phyloP scores from a whole-genome alignment of 306 rosid species.

The Ochetophila trinervis region DNA sequence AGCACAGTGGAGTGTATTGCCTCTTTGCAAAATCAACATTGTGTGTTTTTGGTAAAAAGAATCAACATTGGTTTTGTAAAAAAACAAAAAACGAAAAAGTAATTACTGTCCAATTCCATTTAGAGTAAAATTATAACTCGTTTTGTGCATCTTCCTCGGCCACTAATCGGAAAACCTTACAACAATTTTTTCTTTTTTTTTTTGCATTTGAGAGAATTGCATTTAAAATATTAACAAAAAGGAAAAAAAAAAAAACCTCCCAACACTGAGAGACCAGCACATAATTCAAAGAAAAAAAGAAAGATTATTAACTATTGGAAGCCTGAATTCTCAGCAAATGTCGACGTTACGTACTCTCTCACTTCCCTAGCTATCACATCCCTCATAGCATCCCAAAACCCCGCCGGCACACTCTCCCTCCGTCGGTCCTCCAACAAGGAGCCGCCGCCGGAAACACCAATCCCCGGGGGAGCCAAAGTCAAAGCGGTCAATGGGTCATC shows the following conservation, averaged over 20 bases:
- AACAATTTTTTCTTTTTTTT: background rate
- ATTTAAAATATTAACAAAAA: slow-evolving; percentile 8
- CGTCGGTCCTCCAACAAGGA: slow-evolving; percentile 8
- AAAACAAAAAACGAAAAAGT: too few relatives aligned
- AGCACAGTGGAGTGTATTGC: too few relatives aligned
- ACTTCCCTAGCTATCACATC: slow-evolving; percentile 85
- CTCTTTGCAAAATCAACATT: too few relatives aligned
- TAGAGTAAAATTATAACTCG: too few relatives aligned
- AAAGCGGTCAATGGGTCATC: slow-evolving; percentile 82
- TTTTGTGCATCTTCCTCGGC: too few relatives aligned
- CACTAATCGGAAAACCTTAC: background rate
- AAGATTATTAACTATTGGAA: slow-evolving; percentile 19
- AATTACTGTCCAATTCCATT: too few relatives aligned
- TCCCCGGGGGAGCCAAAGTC: slow-evolving; percentile 91
- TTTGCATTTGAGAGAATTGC: background rate
- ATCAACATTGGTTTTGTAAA: too few relatives aligned
- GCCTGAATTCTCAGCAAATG: slow-evolving; percentile 52
- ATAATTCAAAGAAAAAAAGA: background rate
- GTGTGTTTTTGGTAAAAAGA: too few relatives aligned
- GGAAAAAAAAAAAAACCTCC: background rate
- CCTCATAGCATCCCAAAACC: slow-evolving; percentile 85
- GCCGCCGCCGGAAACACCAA: slow-evolving; percentile 4
- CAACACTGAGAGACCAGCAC: background rate
- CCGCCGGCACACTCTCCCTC: slow-evolving; percentile 50
- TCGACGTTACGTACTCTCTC: slow-evolving; percentile 68